Base-by-base conservation (phyloP, 2,329 filamentous ascomycete species). In the Didymella segeticola region DNA sequence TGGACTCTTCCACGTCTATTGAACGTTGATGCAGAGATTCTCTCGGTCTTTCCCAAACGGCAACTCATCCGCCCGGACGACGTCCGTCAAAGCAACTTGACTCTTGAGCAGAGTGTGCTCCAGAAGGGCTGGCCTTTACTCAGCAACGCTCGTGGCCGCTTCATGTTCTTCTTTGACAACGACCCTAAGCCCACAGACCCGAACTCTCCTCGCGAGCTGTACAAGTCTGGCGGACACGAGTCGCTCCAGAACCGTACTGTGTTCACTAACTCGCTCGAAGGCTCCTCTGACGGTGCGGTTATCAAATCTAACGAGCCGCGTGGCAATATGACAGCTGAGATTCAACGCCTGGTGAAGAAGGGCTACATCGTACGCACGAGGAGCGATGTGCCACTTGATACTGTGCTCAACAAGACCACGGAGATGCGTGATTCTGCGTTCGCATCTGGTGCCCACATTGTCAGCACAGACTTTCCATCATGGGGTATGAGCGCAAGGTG, bases 121-220 rank as follows among this genome's bases (percentile, higher is more conserved):
- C 56, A 69, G 39, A 50, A 77, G 47, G 80, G 80, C n/a, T 82
- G 80, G 80, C 80, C 80, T 0, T 74, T 74, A 11, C 70, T 83
- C 2, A 71, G 77, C 2, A 72, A 74, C 2, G 75, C 77, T 0
- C 68, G 79, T 10, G 79, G 79, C 4, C 74, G 77, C 25, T 74
- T 82, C 61, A 72, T 82, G 54, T 82, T 82, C 70, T 75, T 78
- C 58, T 81, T 82, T 70, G 80, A 82, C 63, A 82, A 82, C 60
- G 77, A 78, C 23, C 76, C 77, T 0, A 73, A 75, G 27, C 59
- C 62, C 2, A 53, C 42, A 15, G 59, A 61, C 14, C 65, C 72
- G 15, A 67, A 58, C 27, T 65, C 64, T 14, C 62, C 66, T 9
- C 74, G 77, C 30, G 65, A 72, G 22, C 60, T 74, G n/a, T 82